Conservation (phyloP, 495 filamentous ascomycete species). For the Pseudoneurospora amorphoporcata region DNA sequence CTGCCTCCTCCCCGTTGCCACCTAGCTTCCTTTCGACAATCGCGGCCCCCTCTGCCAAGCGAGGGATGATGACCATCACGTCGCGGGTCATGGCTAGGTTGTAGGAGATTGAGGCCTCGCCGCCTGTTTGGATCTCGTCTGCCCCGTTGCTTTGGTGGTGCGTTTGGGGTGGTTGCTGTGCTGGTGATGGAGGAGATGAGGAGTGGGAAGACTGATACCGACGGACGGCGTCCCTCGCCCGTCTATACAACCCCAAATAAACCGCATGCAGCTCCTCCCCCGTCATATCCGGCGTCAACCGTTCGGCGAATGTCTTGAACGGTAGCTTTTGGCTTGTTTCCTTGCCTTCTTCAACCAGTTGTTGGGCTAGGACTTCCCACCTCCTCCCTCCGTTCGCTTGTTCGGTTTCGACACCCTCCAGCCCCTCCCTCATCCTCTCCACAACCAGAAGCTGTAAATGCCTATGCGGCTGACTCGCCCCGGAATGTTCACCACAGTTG, state of each 20-base stretch:
- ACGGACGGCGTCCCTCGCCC: slow-evolving; percentile 25
- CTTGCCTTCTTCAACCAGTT: slow-evolving; percentile 9
- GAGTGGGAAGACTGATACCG: not conserved
- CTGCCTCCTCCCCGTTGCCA: not conserved
- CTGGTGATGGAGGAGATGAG: not conserved
- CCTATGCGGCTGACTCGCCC: slow-evolving; percentile 69
- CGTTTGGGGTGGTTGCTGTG: not conserved
- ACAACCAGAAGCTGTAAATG: slow-evolving; percentile 73
- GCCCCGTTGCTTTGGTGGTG: not conserved
- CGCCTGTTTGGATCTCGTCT: slow-evolving; percentile 13
- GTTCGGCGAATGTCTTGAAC: slow-evolving; percentile 14
- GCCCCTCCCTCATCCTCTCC: slow-evolving; percentile 49
- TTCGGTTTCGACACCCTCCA: slow-evolving; percentile 13
- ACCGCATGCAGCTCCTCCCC: slow-evolving; percentile 17
- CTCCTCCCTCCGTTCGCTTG: slow-evolving; percentile 3
- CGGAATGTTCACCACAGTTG: slow-evolving; percentile 69
- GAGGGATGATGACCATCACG: slow-evolving; percentile 59
- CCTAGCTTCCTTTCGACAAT: slow-evolving; percentile 7
- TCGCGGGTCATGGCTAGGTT: slow-evolving; percentile 66
- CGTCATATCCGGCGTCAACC: slow-evolving; percentile 8
- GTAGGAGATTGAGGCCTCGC: slow-evolving; percentile 56
- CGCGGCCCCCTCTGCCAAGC: slow-evolving; percentile 35
- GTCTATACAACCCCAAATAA: slow-evolving; percentile 43
- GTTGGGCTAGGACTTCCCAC: slow-evolving; percentile 48
- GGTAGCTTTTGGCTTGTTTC: slow-evolving; percentile 23